These are phyloP conservation scores for Colletotrichum orchidophilum DNA, from an alignment of 2,329 filamentous ascomycete species.

Conservation along the genomic window DNA sequence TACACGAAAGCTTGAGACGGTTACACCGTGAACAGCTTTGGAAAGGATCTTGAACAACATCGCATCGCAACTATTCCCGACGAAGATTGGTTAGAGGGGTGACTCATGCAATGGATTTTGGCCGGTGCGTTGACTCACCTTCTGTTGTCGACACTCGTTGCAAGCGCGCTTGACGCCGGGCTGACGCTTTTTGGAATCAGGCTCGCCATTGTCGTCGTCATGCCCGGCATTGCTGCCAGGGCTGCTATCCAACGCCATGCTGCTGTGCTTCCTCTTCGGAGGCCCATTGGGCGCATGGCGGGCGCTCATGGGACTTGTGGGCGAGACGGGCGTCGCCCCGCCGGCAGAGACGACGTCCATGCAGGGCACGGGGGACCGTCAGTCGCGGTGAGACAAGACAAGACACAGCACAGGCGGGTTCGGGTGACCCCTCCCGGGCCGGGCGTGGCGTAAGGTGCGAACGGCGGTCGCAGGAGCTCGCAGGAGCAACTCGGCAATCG, in stretches of 20 bases:
- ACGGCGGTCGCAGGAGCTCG: constrained; percentile 26
- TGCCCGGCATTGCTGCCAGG: constrained; percentile 67
- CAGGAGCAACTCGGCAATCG: constrained; percentile 22
- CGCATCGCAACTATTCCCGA: constrained; percentile 74
- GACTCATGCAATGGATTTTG: background rate
- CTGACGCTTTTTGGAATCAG: constrained; percentile 68
- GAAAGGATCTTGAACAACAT: constrained; percentile 84
- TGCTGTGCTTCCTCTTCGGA: constrained; percentile 69
- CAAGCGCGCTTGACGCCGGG: constrained; percentile 81
- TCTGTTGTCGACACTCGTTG: constrained; percentile 87
- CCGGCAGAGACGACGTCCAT: constrained; percentile 60
- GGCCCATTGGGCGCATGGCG: constrained; percentile 57
- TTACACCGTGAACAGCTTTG: constrained; percentile 80
- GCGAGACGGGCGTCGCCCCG: constrained; percentile 61
- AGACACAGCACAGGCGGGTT: constrained; percentile 32
- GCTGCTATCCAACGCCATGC: constrained; percentile 66
- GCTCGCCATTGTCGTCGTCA: constrained; percentile 64
- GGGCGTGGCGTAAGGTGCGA: constrained; percentile 26
- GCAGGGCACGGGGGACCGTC: constrained; percentile 39
- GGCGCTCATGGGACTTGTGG: constrained; percentile 64
- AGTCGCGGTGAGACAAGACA: constrained; percentile 31
- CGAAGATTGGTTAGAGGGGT: constrained; percentile 6
- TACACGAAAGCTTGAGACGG: constrained; percentile 83
- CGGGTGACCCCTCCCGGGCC: constrained; percentile 33
- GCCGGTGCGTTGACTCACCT: constrained; percentile 63